Percentiles rank a stretch among this genome's conserved stretches.
Conservation (phyloP, 2,329 filamentous ascomycete species). For the Tolypocladium tundrense region DNA sequence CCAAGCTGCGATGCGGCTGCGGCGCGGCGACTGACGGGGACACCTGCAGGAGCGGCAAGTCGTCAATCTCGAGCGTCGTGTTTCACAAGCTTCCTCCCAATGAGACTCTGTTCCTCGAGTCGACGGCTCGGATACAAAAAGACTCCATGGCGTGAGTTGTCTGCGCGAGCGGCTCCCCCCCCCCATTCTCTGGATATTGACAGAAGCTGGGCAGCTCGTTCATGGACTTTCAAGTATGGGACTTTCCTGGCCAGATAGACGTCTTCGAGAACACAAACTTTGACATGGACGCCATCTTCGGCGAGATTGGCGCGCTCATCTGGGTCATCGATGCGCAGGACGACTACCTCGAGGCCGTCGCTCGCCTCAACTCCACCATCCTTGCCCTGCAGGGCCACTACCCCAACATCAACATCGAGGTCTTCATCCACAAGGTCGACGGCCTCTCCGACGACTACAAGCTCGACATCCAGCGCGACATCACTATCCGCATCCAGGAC, state of each 20-base stretch:
- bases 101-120: constrained; percentile 92
- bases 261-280: constrained; percentile 78
- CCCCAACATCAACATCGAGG: constrained; percentile 91
- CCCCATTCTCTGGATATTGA: constrained; percentile 7
- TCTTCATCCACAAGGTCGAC: constrained; percentile 98
- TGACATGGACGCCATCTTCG: constrained; percentile 88
- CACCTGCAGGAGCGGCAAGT: constrained; percentile 75
- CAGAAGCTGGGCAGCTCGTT: constrained; percentile 57
- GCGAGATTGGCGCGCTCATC: constrained; percentile 85
- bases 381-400: constrained; percentile 80
- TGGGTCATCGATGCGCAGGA: constrained; percentile 99
- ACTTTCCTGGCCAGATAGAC: constrained; percentile 91
- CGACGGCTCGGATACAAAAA: constrained; percentile 87
- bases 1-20: neutral
- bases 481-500: constrained; percentile 91
- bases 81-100: constrained; percentile 96
- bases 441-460: constrained; percentile 96
- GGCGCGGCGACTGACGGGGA: neutral
- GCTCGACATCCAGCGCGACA: constrained; percentile 90
- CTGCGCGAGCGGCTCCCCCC: neutral
- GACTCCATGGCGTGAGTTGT: constrained; percentile 79
- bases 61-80: constrained; percentile 97
- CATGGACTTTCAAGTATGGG: constrained; percentile 98
- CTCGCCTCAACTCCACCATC: constrained; percentile 78
- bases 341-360: constrained; percentile 88